These are phyloP conservation scores for Microcyclospora tardicrescens DNA, from an alignment of 2,329 filamentous ascomycete species.

Conservation along the genomic window DNA sequence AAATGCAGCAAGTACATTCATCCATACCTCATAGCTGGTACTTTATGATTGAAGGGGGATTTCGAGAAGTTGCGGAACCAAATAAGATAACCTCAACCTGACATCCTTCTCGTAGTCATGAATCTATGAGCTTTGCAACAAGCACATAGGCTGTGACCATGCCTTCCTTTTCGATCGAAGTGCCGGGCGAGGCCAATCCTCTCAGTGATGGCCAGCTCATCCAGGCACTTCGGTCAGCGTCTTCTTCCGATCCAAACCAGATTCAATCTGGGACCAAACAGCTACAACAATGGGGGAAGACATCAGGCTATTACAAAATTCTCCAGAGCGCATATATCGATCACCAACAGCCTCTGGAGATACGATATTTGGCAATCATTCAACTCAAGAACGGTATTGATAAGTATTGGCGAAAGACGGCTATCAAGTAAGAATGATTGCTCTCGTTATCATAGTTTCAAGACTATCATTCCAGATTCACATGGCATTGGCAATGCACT, in stretches of 20 bases:
- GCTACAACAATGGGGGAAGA: slow-evolving; percentile 38
- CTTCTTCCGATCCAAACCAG: slow-evolving; percentile 34
- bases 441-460: not conserved
- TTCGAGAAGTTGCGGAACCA: too few relatives aligned
- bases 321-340: slow-evolving; percentile 63
- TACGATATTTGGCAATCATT: slow-evolving; percentile 82
- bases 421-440: slow-evolving; percentile 43
- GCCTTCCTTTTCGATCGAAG: slow-evolving; percentile 44
- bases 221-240: slow-evolving; percentile 36
- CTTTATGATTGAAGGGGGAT: too few relatives aligned
- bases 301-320: slow-evolving; percentile 35
- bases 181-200: slow-evolving; percentile 62
- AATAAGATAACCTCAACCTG: too few relatives aligned
- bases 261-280: slow-evolving; percentile 41
- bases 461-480: not conserved
- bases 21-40: too few relatives aligned
- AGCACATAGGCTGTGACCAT: too few relatives aligned
- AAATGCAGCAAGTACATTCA: too few relatives aligned
- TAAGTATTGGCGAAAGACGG: slow-evolving; percentile 77
- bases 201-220: slow-evolving; percentile 36
- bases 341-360: slow-evolving; percentile 58
- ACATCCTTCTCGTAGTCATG: too few relatives aligned
- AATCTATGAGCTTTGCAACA: too few relatives aligned
- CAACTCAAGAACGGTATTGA: slow-evolving; percentile 96
- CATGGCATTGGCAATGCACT: not conserved